Evolutionary conservation across 2,329 filamentous ascomycete species (phyloP), one percentile per base, ranked within the genome.

Genomic region (Bipolaris oryzae): DNA sequence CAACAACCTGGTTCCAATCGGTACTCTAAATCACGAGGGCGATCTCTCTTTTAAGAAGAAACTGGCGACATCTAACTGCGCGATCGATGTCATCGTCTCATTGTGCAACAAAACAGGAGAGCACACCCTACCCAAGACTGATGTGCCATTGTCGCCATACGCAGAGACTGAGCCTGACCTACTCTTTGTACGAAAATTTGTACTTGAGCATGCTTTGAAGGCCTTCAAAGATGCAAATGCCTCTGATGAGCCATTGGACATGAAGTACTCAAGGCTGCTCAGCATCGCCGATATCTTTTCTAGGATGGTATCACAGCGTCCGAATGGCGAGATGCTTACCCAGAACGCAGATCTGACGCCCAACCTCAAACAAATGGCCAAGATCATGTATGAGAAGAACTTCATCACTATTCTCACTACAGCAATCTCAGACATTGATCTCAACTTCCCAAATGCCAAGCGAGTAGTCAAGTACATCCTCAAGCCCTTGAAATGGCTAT

Each of bases 301-400:
- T 65, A 88, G 91, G 57, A 95, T 99, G 85, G 87, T 97, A 62
- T 91, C 92, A 13, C 77, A 89, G 50, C 72, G 73, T 31, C 57
- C 68, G 1, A 73, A 73, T 38, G 72, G 72, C 5, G 65, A 73
- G 28, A 70, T 72, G 66, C 68, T 76, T 33, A 62, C 78, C 77
- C 58, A 72, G 47, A 76, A 70, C 53, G 67, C 69, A 41, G 71
- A 74, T 49, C 50, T 76, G 34, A 74, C 73, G 7, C 69, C 74
- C 7, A 93, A 92, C 7, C 89, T 93, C 61, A 88, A 89, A 67
- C 92, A 96, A 71, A 85, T 99, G 65, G 89, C 91, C 33, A 91
- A 92, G 64, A 87, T 97, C 58, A 99, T 99, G 95, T 98, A 96
- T 69, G 95, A 99, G 78, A 99, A 98, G 79, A 92, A 96, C 53